Percentiles rank a stretch among this genome's conserved stretches.
phyloP scores from a whole-genome alignment of 805 yeast species.

The Candida pseudoglaebosa region DNA sequence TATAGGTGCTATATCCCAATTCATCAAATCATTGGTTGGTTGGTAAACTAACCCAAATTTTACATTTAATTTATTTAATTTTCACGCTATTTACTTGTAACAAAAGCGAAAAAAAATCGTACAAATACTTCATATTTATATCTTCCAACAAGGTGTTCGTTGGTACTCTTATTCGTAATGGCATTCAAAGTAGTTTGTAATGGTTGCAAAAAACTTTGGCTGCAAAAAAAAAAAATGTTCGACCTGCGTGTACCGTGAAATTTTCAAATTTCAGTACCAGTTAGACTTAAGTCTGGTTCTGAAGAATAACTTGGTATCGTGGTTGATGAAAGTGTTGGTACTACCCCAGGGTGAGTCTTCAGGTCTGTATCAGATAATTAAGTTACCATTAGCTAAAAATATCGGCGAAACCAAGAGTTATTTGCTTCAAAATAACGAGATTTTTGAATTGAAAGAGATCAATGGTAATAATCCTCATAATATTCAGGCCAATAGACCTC shows the following conservation, averaged over 20 bases:
- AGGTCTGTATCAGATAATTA: slow-evolving; percentile 9
- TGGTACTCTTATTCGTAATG: background rate
- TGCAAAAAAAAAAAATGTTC: too few species aligned
- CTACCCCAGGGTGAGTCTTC: background rate
- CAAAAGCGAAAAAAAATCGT: too few species aligned
- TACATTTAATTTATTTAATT: background rate
- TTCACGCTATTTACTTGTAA: background rate
- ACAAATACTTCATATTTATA: background rate
- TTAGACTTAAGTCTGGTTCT: too few species aligned
- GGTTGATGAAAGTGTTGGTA: background rate
- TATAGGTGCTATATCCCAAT: slow-evolving; percentile 35
- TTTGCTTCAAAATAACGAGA: slow-evolving; percentile 11
- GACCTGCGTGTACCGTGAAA: too few species aligned
- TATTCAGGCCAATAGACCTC: slow-evolving; percentile 18
- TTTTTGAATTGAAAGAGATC: slow-evolving; percentile 40
- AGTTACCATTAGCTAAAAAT: slow-evolving; percentile 10
- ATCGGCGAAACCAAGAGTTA: slow-evolving; percentile 8
- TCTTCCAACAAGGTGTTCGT: too few species aligned
- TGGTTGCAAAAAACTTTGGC: too few species aligned
- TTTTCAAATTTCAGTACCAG: too few species aligned
- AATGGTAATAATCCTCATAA: slow-evolving; percentile 34
- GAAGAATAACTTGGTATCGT: background rate
- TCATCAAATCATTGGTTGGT: slow-evolving; percentile 19
- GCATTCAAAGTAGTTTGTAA: slow-evolving; percentile 1
- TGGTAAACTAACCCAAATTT: too few species aligned